Evolutionary conservation across 2,329 filamentous ascomycete genomes (phyloP), one percentile per base, ranked within the genome.

Genomic region (Colletotrichum viniferum): DNA sequence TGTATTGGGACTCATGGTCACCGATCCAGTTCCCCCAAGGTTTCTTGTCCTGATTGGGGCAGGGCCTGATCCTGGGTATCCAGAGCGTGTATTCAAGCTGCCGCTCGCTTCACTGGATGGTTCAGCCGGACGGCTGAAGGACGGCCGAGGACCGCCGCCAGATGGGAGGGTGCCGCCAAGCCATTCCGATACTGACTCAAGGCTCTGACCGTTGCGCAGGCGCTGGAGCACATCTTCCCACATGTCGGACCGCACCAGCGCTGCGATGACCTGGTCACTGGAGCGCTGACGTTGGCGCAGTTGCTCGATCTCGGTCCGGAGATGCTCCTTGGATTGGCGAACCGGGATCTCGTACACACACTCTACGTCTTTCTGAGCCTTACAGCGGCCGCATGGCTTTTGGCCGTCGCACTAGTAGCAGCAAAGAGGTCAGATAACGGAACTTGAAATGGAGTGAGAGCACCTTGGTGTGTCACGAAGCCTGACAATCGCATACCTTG

Each of bases 331-430:
- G 13, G 91, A 92, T 78, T 92, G 91, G 60, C 91, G 90, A 7
- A 93, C 88, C 0, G 91, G 91, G 9, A 92, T 80, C 77, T 93
- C 90, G 83, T 93, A 93, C 28, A 91, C 80, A 76, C 91, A 93
- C 28, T 91, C 87, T 52, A 87, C 82, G 36, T 89, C 88, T 69
- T 88, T 88, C 77, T 92, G 90, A 1, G 83, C 77, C 73, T 84
- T 87, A 82, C 91, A 93, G 76, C 91, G 86, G 38, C 86, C 85
- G 77, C 90, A 92, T 4, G 90, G 91, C 34, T 80, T 86, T 64
- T 88, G 84, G 8, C 91, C 91, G 79, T 93, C 91, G 79, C 91
- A 93, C 90, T 92, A 64, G 75, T 38, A 72, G 64, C 63, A 65
- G 43, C 43, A 56, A 52, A 52, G 8, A 43, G 24, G 32, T 63